Base-by-base conservation (phyloP, 148 eudicot species). In the Selenicereus undatus region DNA sequence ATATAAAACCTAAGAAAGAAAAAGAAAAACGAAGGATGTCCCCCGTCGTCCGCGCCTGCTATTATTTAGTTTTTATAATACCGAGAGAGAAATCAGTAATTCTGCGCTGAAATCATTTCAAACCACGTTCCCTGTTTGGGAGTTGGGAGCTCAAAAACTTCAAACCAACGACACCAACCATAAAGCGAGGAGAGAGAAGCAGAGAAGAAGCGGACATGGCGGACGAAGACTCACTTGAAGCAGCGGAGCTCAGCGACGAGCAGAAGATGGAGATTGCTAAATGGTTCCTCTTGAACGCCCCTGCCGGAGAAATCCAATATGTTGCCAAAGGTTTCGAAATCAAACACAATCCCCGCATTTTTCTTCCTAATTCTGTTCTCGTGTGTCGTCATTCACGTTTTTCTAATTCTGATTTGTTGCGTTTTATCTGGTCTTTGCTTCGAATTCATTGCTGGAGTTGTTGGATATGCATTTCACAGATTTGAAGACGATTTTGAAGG, bases 241-340 rank as follows among this genome's bases (percentile, higher is more conserved):
- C 50, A 11, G 79, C 78, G 42, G 89, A 84, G 78, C 88, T 93
- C 26, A 87, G 79, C 86, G 88, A 85, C 12, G 65, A 85, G 62
- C 95, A 94, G 82, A 97, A 97, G 83, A 83, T 85, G 43, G 94
- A 92, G 84, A 92, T 94, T 76, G 99, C 98, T 68, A 94, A 94
- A 83, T 97, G 99, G 99, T 97, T 97, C 76, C 99, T 97, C 79
- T 83, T 94, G 20, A 94, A 94, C 74, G 85, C 98, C 72, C 99
- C 99, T 64, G 90, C 98, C 74, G 99, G 99, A 66, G 99, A 94
- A 87, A 92, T 94, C 79, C 93, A 91, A 76, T 97, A 91, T 86
- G 90, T 97, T 60, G 91, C 98, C 79, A 94, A 91, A 91, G 99
- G 99, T 96, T 39, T 39, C 43, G 0, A 39, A 4, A 4, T 39